A percentile compares a stretch with the other conserved stretches of the same genome.
phyloP scores from a whole-genome alignment of 768 basidiomycete species.

The Termitomyces titanicus region DNA sequence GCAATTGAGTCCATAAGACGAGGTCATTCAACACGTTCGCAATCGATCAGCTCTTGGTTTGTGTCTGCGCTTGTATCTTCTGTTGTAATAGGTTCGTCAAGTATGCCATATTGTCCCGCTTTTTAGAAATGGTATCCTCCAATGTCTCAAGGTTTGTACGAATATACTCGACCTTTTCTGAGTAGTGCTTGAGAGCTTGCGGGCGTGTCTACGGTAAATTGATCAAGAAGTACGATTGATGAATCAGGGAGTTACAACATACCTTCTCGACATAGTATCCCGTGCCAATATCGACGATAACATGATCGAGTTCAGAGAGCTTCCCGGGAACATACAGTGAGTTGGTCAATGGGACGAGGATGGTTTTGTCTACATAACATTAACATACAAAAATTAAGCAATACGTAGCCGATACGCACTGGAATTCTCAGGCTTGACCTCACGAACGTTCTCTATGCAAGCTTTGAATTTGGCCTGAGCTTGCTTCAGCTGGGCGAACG shows the following conservation, averaged over 20 bases:
- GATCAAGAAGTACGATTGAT: not conserved
- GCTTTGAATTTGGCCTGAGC: constrained; percentile 90
- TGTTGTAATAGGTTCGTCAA: constrained; percentile 71
- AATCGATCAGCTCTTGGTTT: constrained; percentile 14
- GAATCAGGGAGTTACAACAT: constrained; percentile 10
- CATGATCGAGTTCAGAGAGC: constrained; percentile 76
- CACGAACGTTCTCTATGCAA: constrained; percentile 76
- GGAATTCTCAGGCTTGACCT: constrained; percentile 70
- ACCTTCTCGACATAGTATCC: constrained; percentile 98
- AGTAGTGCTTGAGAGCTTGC: constrained; percentile 81
- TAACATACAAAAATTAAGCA: not conserved
- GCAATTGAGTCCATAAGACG: not conserved
- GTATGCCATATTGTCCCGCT: constrained; percentile 84
- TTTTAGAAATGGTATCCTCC: constrained; percentile 86
- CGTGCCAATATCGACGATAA: constrained; percentile 94
- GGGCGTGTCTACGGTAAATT: constrained; percentile 60
- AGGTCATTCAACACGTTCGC: not conserved
- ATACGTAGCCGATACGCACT: constrained; percentile 29
- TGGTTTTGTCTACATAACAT: constrained; percentile 63
- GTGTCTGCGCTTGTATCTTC: constrained; percentile 38
- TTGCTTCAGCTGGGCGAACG: constrained; percentile 88
- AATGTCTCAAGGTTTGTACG: constrained; percentile 79
- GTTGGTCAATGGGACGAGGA: constrained; percentile 90
- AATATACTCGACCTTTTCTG: constrained; percentile 77
- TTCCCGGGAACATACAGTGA: constrained; percentile 95